Percentiles rank a stretch among this genome's conserved stretches.
Evolutionary conservation across 2,329 filamentous ascomycete genomes (phyloP).

Genomic region (Pseudogymnoascus sp.): DNA sequence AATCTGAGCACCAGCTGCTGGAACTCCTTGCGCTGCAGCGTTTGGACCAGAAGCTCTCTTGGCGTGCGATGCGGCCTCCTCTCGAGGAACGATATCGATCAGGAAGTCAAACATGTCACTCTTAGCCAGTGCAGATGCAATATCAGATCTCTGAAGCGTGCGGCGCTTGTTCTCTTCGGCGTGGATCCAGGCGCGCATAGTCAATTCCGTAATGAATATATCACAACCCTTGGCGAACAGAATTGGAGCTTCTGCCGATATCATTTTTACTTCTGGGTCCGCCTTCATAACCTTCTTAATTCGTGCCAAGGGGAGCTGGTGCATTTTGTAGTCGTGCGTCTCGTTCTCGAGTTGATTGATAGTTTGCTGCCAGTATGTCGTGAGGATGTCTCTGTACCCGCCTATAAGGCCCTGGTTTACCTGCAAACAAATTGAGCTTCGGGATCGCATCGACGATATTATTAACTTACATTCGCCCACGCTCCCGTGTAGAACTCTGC

Average conservation of each 20-base stretch:
- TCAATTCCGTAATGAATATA: slow-evolving; percentile 97
- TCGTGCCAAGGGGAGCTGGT: slow-evolving; percentile 90
- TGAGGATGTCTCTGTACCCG: slow-evolving; percentile 92
- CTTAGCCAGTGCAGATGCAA: slow-evolving; percentile 89
- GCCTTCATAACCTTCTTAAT: slow-evolving; percentile 99
- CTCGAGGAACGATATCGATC: slow-evolving; percentile 95
- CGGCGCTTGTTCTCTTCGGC: slow-evolving; percentile 97
- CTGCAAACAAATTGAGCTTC: slow-evolving; percentile 38
- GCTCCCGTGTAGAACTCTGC: slow-evolving; percentile 86
- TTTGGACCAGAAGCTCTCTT: slow-evolving; percentile 57
- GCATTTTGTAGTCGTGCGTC: slow-evolving; percentile 96
- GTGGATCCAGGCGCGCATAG: slow-evolving; percentile 99
- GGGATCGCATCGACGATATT: slow-evolving; percentile 15
- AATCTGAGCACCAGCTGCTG: slow-evolving; percentile 42
- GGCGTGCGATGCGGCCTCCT: slow-evolving; percentile 79
- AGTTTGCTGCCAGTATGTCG: slow-evolving; percentile 98
- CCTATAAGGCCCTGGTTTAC: slow-evolving; percentile 92
- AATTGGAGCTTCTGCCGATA: slow-evolving; percentile 94
- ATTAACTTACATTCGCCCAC: slow-evolving; percentile 76
- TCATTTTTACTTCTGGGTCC: slow-evolving; percentile 99
- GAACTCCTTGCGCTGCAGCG: slow-evolving; percentile 38
- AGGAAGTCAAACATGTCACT: slow-evolving; percentile 99
- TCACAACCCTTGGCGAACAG: slow-evolving; percentile 97
- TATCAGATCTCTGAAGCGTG: slow-evolving; percentile 90
- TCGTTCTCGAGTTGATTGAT: slow-evolving; percentile 93